Percentiles rank a stretch among this genome's conserved stretches.
Conservation (phyloP, 2,329 filamentous ascomycete genomes). For the Colletotrichum orbiculare region DNA sequence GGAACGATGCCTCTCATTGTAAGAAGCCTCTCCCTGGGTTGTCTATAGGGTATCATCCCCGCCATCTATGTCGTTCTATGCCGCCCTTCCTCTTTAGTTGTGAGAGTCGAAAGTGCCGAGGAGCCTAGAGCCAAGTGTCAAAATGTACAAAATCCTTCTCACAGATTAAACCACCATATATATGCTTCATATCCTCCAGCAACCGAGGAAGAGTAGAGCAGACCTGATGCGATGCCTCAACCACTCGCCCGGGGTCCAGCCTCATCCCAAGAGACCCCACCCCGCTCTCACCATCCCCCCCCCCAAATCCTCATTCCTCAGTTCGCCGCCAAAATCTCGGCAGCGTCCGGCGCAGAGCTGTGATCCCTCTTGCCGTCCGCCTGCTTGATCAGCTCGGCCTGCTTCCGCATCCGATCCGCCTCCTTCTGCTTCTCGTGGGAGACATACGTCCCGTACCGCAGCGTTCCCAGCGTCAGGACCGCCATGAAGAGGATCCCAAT, state of each 20-base stretch:
- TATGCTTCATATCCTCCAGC: too few species aligned
- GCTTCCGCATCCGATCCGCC: constrained; percentile 54
- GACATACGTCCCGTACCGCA: constrained; percentile 70
- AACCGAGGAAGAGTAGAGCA: too few species aligned
- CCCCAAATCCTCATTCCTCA: constrained; percentile 40
- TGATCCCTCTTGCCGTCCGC: constrained; percentile 59
- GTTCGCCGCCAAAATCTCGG: constrained; percentile 68
- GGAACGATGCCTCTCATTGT: too few species aligned
- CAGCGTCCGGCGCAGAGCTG: constrained; percentile 61
- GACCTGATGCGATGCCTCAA: too few species aligned
- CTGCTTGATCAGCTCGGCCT: constrained; percentile 55
- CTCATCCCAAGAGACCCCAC: not conserved
- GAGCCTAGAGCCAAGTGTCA: too few species aligned
- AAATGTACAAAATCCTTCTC: too few species aligned
- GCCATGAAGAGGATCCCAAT: constrained; percentile 75
- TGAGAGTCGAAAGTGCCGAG: too few species aligned
- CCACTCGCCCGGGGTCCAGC: not conserved
- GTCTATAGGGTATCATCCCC: too few species aligned
- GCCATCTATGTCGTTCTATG: too few species aligned
- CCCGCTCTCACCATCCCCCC: not conserved
- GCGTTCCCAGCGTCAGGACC: constrained; percentile 67
- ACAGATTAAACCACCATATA: too few species aligned
- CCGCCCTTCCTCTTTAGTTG: too few species aligned
- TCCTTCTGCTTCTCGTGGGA: constrained; percentile 61
- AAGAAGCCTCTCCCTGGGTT: too few species aligned